Percentiles rank a stretch among this genome's conserved stretches.
Evolutionary conservation across 495 filamentous ascomycete species (phyloP).

Genomic region (Talaromyces nanjingensis): DNA sequence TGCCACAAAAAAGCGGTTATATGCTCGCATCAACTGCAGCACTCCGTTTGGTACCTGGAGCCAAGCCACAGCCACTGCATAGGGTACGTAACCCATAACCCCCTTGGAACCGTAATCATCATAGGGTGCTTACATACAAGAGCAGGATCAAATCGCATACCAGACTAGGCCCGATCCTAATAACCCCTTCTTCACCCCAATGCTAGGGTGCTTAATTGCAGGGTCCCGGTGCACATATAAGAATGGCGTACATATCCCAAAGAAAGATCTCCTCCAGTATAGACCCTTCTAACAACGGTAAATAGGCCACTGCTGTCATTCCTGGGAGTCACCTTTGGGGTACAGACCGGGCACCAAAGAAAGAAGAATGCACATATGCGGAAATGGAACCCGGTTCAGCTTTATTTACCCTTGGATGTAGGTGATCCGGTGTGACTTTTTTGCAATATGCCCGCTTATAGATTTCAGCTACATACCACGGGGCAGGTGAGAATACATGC

Average conservation of each 20-base stretch:
- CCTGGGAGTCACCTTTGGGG: neutral
- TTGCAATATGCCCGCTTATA: neutral
- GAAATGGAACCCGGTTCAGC: conserved; percentile 1
- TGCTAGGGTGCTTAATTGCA: neutral
- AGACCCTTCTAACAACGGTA: neutral
- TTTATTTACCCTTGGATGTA: neutral
- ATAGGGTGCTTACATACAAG: neutral
- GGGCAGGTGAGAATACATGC: neutral
- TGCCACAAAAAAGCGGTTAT: conserved; percentile 1
- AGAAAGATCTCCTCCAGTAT: neutral
- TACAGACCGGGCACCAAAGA: neutral
- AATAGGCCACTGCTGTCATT: neutral
- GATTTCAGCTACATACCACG: neutral
- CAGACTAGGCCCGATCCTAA: neutral
- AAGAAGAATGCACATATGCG: neutral
- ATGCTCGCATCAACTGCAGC: neutral
- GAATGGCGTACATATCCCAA: neutral
- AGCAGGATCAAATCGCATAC: conserved; percentile 1
- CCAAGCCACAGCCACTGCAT: neutral
- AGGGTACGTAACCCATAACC: neutral
- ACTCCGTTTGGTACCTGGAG: neutral
- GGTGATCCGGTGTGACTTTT: neutral
- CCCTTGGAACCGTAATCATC: neutral
- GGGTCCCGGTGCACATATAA: neutral
- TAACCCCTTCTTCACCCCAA: neutral